phyloP scores from a whole-genome alignment of 2,329 filamentous ascomycete species.

The Bipolaris victoriae region DNA sequence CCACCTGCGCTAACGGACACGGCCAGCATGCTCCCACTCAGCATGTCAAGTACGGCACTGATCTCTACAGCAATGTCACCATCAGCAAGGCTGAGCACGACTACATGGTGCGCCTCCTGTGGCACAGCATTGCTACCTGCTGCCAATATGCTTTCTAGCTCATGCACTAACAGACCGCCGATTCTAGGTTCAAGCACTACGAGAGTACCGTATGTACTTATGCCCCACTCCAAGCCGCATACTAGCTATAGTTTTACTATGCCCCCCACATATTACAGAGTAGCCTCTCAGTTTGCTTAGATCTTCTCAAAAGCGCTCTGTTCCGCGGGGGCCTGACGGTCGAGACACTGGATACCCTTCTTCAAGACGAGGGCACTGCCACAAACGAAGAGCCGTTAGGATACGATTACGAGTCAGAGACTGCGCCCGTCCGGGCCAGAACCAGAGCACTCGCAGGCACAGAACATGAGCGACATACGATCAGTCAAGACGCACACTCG shows the following conservation, averaged over 20 bases:
- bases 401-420: slow-evolving; percentile 24
- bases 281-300: slow-evolving; percentile 34
- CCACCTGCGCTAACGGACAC: slow-evolving; percentile 11
- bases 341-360: slow-evolving; percentile 58
- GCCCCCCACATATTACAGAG: neutral
- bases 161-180: slow-evolving; percentile 5
- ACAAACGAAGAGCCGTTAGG: slow-evolving; percentile 20
- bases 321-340: slow-evolving; percentile 58
- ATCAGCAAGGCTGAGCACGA: slow-evolving; percentile 69
- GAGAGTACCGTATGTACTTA: slow-evolving; percentile 61
- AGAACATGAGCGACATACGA: slow-evolving; percentile 10
- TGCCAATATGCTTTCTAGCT: neutral
- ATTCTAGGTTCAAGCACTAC: slow-evolving; percentile 49
- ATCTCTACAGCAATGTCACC: slow-evolving; percentile 54
- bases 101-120: slow-evolving; percentile 55
- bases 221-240: neutral
- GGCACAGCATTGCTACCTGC: neutral
- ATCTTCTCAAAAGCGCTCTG: slow-evolving; percentile 55
- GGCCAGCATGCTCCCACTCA: slow-evolving; percentile 50
- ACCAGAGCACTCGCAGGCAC: slow-evolving; percentile 18
- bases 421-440: slow-evolving; percentile 18
- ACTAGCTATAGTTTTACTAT: neutral
- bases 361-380: slow-evolving; percentile 39
- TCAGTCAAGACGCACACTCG: slow-evolving; percentile 23
- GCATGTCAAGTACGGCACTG: slow-evolving; percentile 47